Evolutionary conservation across 257 asterid genomes (phyloP), one percentile per base, ranked within the genome.

Genomic region (Forsythia viridissima): DNA sequence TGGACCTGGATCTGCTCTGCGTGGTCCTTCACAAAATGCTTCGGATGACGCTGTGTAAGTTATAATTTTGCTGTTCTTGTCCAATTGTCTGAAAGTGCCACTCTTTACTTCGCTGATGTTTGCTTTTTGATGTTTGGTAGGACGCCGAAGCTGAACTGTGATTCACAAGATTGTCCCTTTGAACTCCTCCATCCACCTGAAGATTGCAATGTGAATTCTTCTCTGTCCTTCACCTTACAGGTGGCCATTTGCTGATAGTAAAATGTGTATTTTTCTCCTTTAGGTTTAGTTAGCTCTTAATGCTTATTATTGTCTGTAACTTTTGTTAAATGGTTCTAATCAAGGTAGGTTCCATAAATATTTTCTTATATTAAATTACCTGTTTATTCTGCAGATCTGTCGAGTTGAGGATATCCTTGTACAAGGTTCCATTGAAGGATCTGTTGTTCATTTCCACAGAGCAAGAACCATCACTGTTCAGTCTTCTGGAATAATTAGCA

Each of bases 191-290:
- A 88, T 61, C 99, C 99, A 63, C 99, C 99, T 71, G 99, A 96
- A 84, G 99, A 96, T 87, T 96, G 99, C 86, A 96, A 93, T 21
- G 98, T 96, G 88, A 96, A 96, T 84, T 96, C 99, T 81, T 96
- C 99, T 75, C 90, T 96, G 77, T 83, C 97, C 78, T 96, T 96
- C 82, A 96, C 99, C 81, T 92, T 96, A 51, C 99, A 96, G 99
- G 99, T 96, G 84, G 80, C 61, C 70, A 78, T 83, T 80, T 61
- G 18, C 81, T 79, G 44, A 77, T 40, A 30, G 16, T n/a, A 72
- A 1, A 70, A 39, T 21, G 34, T 77, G 48, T 75, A 20, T 41
- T 59, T 76, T 67, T 69, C 69, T 20, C 41, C 68, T 59, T 12
- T 75, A 43, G 44, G 40, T 73, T 75, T 76, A 61, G 76, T 73